Conservation (phyloP, 345 rosid genomes). For the Geranium rotundifolium region DNA sequence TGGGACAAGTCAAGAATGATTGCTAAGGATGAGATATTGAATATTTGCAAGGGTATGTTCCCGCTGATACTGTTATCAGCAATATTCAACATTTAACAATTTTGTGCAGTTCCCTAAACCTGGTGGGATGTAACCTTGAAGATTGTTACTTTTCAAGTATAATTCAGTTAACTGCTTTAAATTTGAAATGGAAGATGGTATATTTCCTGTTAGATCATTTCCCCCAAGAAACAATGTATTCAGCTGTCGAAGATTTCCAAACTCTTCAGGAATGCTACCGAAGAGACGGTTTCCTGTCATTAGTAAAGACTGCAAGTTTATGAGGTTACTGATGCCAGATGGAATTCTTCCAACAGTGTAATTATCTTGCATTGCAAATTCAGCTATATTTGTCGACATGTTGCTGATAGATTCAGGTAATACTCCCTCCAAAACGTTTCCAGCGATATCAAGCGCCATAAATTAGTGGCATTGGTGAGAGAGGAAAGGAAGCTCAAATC, state of each 20-base stretch:
- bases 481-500: constrained; percentile 12
- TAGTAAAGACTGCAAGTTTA: not conserved
- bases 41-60: constrained; percentile 8
- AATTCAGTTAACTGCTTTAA: not conserved
- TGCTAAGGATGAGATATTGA: constrained; percentile 11
- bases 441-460: not conserved
- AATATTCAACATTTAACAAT: not conserved
- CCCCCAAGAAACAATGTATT: not conserved
- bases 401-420: constrained; percentile 6
- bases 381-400: not conserved
- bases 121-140: constrained; percentile 5
- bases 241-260: constrained; percentile 5
- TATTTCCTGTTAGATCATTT: constrained; percentile 1
- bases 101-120: not conserved
- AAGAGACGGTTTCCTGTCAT: constrained; percentile 4
- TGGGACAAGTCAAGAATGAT: constrained; percentile 10
- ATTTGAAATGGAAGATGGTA: constrained; percentile 9
- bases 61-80: constrained; percentile 17
- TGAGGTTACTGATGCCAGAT: constrained; percentile 6
- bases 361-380: not conserved
- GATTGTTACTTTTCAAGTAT: not conserved
- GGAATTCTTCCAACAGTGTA: constrained; percentile 6
- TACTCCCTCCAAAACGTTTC: constrained; percentile 1
- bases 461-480: constrained; percentile 6
- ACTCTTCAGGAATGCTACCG: not conserved